Evolutionary conservation across 2,329 filamentous ascomycete species (phyloP), one percentile per base, ranked within the genome.

Genomic region (Fusarium cicatricum): DNA sequence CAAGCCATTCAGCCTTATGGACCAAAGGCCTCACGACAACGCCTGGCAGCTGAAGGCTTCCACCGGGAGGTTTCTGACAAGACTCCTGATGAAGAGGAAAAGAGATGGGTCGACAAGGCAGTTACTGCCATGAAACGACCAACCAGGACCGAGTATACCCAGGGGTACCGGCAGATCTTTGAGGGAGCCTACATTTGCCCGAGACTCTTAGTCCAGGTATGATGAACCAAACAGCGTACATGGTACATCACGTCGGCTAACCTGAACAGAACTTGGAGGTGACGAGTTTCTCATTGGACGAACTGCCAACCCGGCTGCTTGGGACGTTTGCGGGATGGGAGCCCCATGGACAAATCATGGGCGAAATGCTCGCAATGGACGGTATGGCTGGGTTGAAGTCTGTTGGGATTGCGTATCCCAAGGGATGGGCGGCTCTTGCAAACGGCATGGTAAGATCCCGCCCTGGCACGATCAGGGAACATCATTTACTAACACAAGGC

Each of bases 311-410:
- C 11, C 33, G 26, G 10, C 34, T 59, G 15, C 34, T 52, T 4
- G n/a, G 26, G 5, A 3, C 45, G 1, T 42, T 69, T 11, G 34
- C 47, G 9, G 62, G 66, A 1, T 40, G 29, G 26, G 34, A 61
- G 12, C 44, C 58, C 1, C 60, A 47, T 9, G 62, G 56, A 1
- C 29, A 42, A 3, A n/a, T 45, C 4, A 45, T 69, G 19, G 59
- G 53, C 5, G 49, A 60, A 10, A 15, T 46, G 5, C 6, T 68
- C 5, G 63, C 61, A 1, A 53, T 51, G 1, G 17, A 66, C 1
- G 73, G 73, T 0, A 60, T 67, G 43, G 60, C 54, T 11, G 34
- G 64, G 3, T 55, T 70, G 0, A 45, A 70, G 5, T 55, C 55
- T 1, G 29, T 71, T 5, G 68, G 71, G 0, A 32, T 63, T 2